These are phyloP conservation scores for Cantharellus anzutake DNA, from an alignment of 768 basidiomycete genomes.

Conservation along the genomic window DNA sequence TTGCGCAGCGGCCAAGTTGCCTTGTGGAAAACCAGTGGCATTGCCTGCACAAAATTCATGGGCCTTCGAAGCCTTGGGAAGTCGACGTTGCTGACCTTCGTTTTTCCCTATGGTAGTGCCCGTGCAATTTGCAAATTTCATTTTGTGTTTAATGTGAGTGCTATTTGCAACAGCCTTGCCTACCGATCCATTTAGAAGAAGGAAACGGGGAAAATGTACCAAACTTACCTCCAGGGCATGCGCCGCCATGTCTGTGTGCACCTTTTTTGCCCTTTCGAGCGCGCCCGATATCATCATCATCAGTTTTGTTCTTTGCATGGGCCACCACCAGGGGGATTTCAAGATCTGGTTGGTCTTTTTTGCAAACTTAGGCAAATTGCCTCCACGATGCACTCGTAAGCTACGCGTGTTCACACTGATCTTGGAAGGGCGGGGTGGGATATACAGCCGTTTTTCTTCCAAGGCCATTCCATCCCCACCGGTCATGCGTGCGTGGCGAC, in stretches of 20 bases:
- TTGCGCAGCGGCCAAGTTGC: slow-evolving; percentile 20
- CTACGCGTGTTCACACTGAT: neutral
- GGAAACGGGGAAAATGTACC: neutral
- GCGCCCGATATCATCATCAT: neutral
- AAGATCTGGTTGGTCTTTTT: neutral
- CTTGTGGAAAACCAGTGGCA: slow-evolving; percentile 17
- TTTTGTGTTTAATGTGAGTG: neutral
- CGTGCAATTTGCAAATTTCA: neutral
- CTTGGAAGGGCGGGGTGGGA: neutral
- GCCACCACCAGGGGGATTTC: neutral
- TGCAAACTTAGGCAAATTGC: neutral
- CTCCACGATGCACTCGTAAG: too few relatives aligned
- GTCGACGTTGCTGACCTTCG: neutral
- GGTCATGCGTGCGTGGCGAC: neutral
- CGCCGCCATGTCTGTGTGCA: neutral
- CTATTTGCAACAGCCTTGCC: neutral
- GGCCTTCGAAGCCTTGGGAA: neutral
- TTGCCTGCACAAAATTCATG: neutral
- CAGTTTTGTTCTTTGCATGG: neutral
- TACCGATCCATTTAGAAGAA: neutral
- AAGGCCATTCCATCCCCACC: neutral
- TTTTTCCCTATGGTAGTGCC: neutral
- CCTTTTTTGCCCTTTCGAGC: neutral
- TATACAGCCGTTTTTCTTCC: neutral
- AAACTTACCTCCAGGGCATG: too few relatives aligned